Conservation (phyloP, 2,329 filamentous ascomycete genomes). For the Colletotrichum godetiae region DNA sequence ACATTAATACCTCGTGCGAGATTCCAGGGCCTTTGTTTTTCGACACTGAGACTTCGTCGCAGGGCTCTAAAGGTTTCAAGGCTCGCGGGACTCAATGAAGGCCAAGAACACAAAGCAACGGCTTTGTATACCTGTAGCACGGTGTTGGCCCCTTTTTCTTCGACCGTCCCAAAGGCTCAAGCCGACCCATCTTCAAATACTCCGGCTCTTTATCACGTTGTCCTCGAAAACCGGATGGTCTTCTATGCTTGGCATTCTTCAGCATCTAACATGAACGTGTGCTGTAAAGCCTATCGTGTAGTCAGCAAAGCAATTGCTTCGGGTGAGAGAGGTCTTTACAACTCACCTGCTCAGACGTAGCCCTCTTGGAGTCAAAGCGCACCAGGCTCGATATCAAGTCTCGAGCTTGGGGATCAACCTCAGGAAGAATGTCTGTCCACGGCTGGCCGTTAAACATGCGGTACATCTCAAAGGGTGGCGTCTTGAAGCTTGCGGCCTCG, state of each 20-base stretch:
- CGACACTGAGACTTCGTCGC: not conserved
- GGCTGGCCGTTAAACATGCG: slow-evolving; percentile 73
- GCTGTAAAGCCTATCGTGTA: slow-evolving; percentile 25
- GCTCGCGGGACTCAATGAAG: not conserved
- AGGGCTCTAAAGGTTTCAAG: not conserved
- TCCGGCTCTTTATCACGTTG: not conserved
- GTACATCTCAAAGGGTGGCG: slow-evolving; percentile 93
- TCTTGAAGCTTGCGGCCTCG: slow-evolving; percentile 73
- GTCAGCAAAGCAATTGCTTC: not conserved
- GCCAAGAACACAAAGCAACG: not conserved
- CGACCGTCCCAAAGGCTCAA: not conserved
- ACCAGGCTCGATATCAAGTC: slow-evolving; percentile 77
- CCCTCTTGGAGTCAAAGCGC: slow-evolving; percentile 76
- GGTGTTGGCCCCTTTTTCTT: not conserved
- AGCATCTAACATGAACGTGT: slow-evolving; percentile 5
- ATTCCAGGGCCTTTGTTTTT: not conserved
- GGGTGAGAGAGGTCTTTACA: not conserved
- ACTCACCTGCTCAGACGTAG: slow-evolving; percentile 67
- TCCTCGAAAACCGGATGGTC: not conserved
- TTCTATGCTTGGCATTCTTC: not conserved
- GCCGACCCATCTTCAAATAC: not conserved
- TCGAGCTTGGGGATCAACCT: slow-evolving; percentile 66
- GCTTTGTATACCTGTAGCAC: not conserved
- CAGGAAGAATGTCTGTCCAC: slow-evolving; percentile 79
- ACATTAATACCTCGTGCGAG: slow-evolving; percentile 4